Evolutionary conservation across 2,329 filamentous ascomycete genomes (phyloP).

Genomic region (Calonectria pteridis): DNA sequence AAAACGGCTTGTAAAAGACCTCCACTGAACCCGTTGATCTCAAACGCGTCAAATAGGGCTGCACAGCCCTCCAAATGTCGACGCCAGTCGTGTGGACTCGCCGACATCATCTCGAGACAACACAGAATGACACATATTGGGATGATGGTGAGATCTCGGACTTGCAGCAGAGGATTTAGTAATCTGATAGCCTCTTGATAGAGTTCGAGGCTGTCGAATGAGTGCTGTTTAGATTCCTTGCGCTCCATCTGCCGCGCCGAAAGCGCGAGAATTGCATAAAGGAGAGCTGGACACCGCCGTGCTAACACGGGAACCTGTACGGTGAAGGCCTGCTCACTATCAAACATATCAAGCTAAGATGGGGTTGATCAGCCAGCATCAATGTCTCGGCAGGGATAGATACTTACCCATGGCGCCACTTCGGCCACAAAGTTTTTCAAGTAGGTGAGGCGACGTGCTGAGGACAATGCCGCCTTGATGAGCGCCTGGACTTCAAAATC

Average conservation of each 20-base stretch:
- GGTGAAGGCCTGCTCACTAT: constrained; percentile 64
- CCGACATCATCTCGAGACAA: constrained; percentile 59
- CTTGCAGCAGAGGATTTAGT: constrained; percentile 51
- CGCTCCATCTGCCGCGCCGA: constrained; percentile 67
- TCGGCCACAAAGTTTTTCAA: constrained; percentile 65
- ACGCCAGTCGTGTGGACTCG: constrained; percentile 62
- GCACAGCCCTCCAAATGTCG: constrained; percentile 70
- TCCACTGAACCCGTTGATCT: constrained; percentile 65
- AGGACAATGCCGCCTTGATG: constrained; percentile 46
- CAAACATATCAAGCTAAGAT: constrained; percentile 68
- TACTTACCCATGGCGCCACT: constrained; percentile 63
- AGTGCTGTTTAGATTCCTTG: constrained; percentile 57
- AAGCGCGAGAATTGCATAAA: constrained; percentile 66
- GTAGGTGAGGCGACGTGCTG: constrained; percentile 52
- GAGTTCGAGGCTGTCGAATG: constrained; percentile 65
- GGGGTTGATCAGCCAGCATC: constrained; percentile 1
- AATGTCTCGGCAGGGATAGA: constrained; percentile 14
- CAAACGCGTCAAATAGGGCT: constrained; percentile 64
- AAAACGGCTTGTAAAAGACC: constrained; percentile 67
- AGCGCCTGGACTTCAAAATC: constrained; percentile 37
- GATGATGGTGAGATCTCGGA: constrained; percentile 49
- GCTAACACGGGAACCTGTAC: constrained; percentile 64
- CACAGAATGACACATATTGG: constrained; percentile 56
- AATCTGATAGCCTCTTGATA: constrained; percentile 67
- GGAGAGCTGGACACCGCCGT: constrained; percentile 58